Evolutionary conservation across 1,139 yeast genomes (phyloP), one percentile per base, ranked within the genome.

Genomic region (Zhuliangozyma blackwelliae): DNA sequence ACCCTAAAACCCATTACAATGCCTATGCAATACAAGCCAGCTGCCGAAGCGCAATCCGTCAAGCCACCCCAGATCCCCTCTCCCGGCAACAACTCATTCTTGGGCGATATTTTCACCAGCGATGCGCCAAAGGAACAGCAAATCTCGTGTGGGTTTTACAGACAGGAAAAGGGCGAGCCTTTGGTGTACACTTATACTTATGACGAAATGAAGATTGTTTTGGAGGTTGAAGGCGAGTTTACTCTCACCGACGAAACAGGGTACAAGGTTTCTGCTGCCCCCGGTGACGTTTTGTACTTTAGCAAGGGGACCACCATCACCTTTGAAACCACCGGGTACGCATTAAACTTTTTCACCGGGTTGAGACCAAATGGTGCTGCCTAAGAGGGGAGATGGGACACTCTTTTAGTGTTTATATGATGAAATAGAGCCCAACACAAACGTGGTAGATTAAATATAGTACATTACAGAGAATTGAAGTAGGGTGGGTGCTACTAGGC

Each of bases 281-380:
- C 82, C 39, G 84, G 84, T 41, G 88, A 81, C 49, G 82, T 78
- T n/a, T 71, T 81, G 51, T 79, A 72, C 69, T 79, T 81, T 64
- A 70, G 68, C 46, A 77, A 77, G 56, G 87, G 87, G 25, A 65
- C 79, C 42, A 79, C 85, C 39, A 75, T 81, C 51, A 81, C 86
- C 33, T 81, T 81, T 52, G 70, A 74, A 51, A 74, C 83, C 43
- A 73, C 80, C 39, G 86, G 82, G 36, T 79, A 77, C 48, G 86
- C 80, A 26, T 68, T 72, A 45, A 79, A 83, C 41, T 81, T 76
- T 70, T 81, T 76, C 65, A 68, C 75, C 42, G 87, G 86, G 45
- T 72, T 77, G 57, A 73, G 86, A 67, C 74, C 79, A 49, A 52
- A 25, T 6, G 27, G 12, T 8, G 27, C 10, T 8, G 10, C 11